Evolutionary conservation across 140 eudicot genomes (phyloP), one percentile per base, ranked within the genome.

Genomic region (Senecio squalidus): DNA sequence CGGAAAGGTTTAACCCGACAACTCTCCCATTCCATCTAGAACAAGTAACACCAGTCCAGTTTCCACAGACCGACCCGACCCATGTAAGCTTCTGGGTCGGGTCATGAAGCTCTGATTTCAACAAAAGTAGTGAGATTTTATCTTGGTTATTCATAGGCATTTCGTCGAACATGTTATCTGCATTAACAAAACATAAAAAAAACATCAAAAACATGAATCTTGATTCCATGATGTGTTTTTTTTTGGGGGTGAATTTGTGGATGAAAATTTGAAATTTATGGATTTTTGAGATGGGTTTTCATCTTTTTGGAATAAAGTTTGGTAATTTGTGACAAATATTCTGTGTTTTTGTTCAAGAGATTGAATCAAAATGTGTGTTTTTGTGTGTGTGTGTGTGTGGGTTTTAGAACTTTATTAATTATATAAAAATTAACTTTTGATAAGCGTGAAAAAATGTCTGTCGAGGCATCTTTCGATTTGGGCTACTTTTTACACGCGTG

Each of bases 11-110:
- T 8, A 92, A 53, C 28, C 76, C 64, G 58, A 67, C 47, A 54
- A 87, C 89, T 68, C 93, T 78, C 28, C 87, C 92, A 59, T 85
- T 76, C 71, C 60, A 58, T 58, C 81, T 84, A 8, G 86, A 82
- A 64, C 88, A 73, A 22, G 72, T 39, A 18, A 91, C 61, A 7
- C 95, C 97, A 16, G 86, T 82, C 85, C 87, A 85, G 75, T 76
- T 86, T 22, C 45, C 25, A 58, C 84, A 83, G 2, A 40, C 61
- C 18, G 83, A 66, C 68, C 92, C 78, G 68, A 68, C 85, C 98
- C 98, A 91, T 3, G 75, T 43, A 72, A 86, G 45, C 40, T 70
- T 66, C 70, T 73, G 82, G 41, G 31, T 18, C 41, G 94, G 91
- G 76, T 86, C 96, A 57, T 56, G 80, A 2, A 84, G 62, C 38